A percentile compares a stretch with the other conserved stretches of the same genome.
These are phyloP conservation scores for Myriosclerotinia curreyana DNA, from an alignment of 2,329 filamentous ascomycete genomes.

Conservation along the genomic window DNA sequence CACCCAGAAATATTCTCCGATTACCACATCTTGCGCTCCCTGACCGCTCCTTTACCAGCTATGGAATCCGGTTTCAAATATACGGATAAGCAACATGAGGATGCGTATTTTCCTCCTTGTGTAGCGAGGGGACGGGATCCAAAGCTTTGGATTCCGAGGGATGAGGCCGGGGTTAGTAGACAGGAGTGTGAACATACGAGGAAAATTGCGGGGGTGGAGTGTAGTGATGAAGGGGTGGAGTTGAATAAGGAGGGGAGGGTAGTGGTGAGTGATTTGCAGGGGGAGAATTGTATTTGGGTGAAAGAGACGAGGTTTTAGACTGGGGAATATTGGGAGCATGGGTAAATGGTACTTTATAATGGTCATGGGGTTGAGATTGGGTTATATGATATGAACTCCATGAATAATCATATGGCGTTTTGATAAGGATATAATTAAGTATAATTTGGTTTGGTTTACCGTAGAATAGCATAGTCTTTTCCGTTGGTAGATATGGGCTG, in stretches of 20 bases:
- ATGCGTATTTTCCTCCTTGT: constrained; percentile 58
- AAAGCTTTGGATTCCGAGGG: constrained; percentile 60
- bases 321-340: too few relatives aligned
- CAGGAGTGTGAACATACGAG: constrained; percentile 54
- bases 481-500: too few relatives aligned
- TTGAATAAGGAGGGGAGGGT: constrained; percentile 45
- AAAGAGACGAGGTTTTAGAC: constrained; percentile 7
- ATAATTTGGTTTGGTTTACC: background rate
- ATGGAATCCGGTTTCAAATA: constrained; percentile 45
- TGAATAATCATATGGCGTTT: background rate
- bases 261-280: constrained; percentile 26
- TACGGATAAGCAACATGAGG: constrained; percentile 44
- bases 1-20: constrained; percentile 56
- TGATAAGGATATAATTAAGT: background rate
- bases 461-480: background rate
- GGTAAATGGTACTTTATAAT: background rate
- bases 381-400: background rate
- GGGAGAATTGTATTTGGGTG: constrained; percentile 21
- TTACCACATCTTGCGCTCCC: constrained; percentile 50
- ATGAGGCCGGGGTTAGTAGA: constrained; percentile 52
- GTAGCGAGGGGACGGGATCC: constrained; percentile 50
- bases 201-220: constrained; percentile 53
- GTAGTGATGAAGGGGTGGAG: constrained; percentile 57
- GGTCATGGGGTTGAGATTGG: background rate
- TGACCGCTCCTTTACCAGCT: constrained; percentile 44